Base-by-base conservation (phyloP, 192 early-diverging fungal species). In the Chytriomyces confervae region DNA sequence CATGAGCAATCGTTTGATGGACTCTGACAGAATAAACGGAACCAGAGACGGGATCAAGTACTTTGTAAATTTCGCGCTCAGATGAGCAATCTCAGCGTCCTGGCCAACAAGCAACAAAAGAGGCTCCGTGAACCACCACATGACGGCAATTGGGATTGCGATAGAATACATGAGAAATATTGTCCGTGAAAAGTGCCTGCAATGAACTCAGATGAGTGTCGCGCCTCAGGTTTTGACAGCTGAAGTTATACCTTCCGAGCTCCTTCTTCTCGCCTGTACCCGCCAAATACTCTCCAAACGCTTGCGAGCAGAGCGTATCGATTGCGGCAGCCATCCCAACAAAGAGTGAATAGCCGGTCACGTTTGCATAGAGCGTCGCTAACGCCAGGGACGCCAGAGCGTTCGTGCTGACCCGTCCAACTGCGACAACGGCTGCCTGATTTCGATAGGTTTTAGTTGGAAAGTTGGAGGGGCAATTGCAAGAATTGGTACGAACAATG, bases 1-100 rank as follows among this genome's bases (percentile, higher is more conserved):
- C 74, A 96, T 93, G 27, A 97, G 84, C 76, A 87, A 97, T 66
- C 93, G 89, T 79, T 95, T 94, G 63, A 95, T 75, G 78, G 93
- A 93, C 72, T 97, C 95, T 86, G 93, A 93, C 29, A 88, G 86
- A 82, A 97, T 82, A 80, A 86, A 90, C 5, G 95, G 91, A 44
- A 92, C 89, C 48, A 91, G 88, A 2, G 94, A 94, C 3, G 91
- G 78, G 45, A 96, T 74, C 47, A 91, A 84, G 44, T 85, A 92
- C 5, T 87, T 80, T 20, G 93, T 69, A 77, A 91, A 98, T 43
- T 82, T 27, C 10, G 91, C 92, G 23, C 94, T 88, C 20, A 95
- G 81, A 5, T 80, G 16, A 0, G 95, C 87, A 7, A 97, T 75
- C 53, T 88, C 81, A 0, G 84, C 78, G 50, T 96, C 89, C 84